Evolutionary conservation across 2,329 filamentous ascomycete species (phyloP), one percentile per base, ranked within the genome.

Genomic region (Shiraia bambusicola): DNA sequence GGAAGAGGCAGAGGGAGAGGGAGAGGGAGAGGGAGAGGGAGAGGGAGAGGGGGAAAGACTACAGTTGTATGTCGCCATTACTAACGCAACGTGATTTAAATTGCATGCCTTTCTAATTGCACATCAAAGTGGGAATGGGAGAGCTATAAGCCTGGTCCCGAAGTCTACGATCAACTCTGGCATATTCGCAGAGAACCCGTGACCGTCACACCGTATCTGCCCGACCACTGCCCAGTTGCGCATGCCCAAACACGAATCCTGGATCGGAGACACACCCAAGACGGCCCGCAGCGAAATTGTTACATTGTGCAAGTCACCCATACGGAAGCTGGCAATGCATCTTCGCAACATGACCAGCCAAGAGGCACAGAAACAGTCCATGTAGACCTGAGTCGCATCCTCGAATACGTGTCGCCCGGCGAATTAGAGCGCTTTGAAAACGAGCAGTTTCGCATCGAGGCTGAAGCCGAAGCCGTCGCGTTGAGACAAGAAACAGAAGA

Each of bases 401-500:
- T 65, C 26, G 37, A 58, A 6, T 65, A 58, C 31, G 61, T 66
- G 3, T 61, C 56, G 1, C 51, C 49, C 5, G 39, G 50, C 9
- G 63, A 67, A 47, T 47, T 66, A 6, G 62, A 66, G 28, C 49
- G 61, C 7, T 68, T 53, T 28, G 64, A 68, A 35, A 64, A 65
- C 27, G 55, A 54, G 31, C 57, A 65, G 41, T 65, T 62, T 40
- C 45, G 37, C 7, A 44, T 56, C 8, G 58, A 65, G 35, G 56
- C 58, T 0, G 56, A 62, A 36, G 61, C 57, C 2, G 54, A 63
- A 30, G 56, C 51, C 4, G 38, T 52, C 16, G 53, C 47, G 3
- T 30, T 48, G 22, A 45, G 49, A 10, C 50, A 35, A 12, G 60
- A 61, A n/a, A 43, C 46, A 6, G 56, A 62, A 25, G 54, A 61